Percentiles rank a stretch among this genome's conserved stretches.
These are phyloP conservation scores for Clathrus columnatus DNA, from an alignment of 768 basidiomycete species.

Conservation along the genomic window DNA sequence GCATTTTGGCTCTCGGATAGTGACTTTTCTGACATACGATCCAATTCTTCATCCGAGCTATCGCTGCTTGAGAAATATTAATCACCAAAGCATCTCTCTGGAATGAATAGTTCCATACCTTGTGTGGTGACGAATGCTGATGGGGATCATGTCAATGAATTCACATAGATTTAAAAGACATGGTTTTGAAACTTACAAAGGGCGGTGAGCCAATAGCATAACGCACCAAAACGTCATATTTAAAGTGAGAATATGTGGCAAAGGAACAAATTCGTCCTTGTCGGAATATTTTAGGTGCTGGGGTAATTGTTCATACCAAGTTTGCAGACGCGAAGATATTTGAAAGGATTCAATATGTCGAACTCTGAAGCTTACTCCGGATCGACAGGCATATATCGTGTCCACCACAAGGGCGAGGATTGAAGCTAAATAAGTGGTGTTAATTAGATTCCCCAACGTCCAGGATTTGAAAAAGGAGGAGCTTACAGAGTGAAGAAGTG, in stretches of 20 bases:
- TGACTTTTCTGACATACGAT: constrained; percentile 15
- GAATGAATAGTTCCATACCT: constrained; percentile 1
- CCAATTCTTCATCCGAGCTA: constrained; percentile 10
- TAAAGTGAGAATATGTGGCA: constrained; percentile 61
- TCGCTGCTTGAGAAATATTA: background rate
- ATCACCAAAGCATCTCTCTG: background rate
- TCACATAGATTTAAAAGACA: background rate
- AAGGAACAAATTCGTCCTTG: constrained; percentile 34
- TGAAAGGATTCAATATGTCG: constrained; percentile 49
- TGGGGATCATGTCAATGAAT: background rate
- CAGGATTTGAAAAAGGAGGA: constrained; percentile 7
- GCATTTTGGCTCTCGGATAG: constrained; percentile 11
- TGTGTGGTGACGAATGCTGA: constrained; percentile 23
- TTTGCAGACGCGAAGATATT: constrained; percentile 56
- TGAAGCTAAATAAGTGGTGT: constrained; percentile 36
- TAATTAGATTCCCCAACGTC: background rate
- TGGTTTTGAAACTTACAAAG: constrained; percentile 47
- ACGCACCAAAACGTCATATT: constrained; percentile 88
- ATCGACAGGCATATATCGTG: constrained; percentile 59
- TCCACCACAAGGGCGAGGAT: constrained; percentile 64
- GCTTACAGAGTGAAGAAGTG: constrained; percentile 61
- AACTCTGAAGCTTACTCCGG: constrained; percentile 28
- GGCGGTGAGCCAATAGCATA: constrained; percentile 63
- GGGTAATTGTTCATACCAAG: constrained; percentile 67
- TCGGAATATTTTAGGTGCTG: constrained; percentile 59